Conservation (phyloP, 345 rosid species). For the Excoecaria cochinchinensis region DNA sequence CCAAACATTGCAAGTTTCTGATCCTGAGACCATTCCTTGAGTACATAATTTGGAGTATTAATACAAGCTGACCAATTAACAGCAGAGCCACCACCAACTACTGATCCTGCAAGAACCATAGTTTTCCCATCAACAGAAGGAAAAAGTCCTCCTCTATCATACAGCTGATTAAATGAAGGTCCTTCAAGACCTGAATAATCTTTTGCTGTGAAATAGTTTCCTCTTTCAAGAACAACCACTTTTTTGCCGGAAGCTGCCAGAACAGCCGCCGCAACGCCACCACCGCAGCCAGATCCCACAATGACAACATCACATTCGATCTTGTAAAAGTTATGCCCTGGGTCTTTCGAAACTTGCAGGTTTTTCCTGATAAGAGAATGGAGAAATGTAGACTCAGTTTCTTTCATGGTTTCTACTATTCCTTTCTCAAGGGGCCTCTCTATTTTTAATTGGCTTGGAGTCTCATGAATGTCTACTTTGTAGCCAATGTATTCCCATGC, state of each 20-base stretch:
- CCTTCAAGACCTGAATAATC: conserved; percentile 73
- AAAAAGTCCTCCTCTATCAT: conserved; percentile 67
- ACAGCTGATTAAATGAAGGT: conserved; percentile 47
- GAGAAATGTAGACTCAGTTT: conserved; percentile 43
- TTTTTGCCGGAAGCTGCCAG: conserved; percentile 68
- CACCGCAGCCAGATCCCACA: conserved; percentile 91
- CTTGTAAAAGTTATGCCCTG: conserved; percentile 25
- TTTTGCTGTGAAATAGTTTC: conserved; percentile 51
- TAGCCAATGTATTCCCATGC: conserved; percentile 82
- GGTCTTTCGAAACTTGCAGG: conserved; percentile 40
- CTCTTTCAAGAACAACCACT: conserved; percentile 81
- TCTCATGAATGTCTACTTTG: conserved; percentile 23
- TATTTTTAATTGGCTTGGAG: conserved; percentile 14
- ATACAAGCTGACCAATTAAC: conserved; percentile 90
- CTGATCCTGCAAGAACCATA: conserved; percentile 63
- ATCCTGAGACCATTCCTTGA: conserved; percentile 68
- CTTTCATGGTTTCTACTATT: conserved; percentile 52
- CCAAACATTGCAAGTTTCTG: conserved; percentile 46
- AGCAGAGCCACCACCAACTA: conserved; percentile 89
- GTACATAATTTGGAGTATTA: conserved; percentile 60
- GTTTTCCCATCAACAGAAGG: conserved; percentile 39
- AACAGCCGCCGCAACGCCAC: conserved; percentile 89
- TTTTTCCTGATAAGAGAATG: conserved; percentile 57
- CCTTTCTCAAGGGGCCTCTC: conserved; percentile 78
- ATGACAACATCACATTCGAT: conserved; percentile 77